Conservation (phyloP, 2,329 filamentous ascomycete genomes). For the Ophiostoma tasmaniense region DNA sequence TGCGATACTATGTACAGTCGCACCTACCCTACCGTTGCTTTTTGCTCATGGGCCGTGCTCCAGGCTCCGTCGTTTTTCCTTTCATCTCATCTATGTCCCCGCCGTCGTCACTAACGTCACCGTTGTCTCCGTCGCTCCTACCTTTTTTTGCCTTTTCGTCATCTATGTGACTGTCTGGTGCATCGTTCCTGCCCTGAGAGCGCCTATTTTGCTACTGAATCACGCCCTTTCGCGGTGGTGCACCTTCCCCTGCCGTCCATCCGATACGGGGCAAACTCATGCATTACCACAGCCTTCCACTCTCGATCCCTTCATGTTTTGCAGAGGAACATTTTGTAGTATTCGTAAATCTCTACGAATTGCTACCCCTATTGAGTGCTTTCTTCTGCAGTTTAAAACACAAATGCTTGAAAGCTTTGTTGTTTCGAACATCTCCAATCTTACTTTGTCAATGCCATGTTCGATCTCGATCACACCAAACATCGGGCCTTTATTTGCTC, state of each 20-base stretch:
- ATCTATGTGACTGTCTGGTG: background rate
- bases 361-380: background rate
- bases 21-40: background rate
- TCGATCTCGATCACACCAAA: background rate
- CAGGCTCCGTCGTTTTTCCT: conserved; percentile 8
- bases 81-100: background rate
- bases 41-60: background rate
- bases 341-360: background rate
- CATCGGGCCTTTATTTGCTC: background rate
- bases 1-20: background rate
- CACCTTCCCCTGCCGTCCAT: background rate
- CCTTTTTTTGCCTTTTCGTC: background rate
- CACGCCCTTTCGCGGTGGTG: background rate
- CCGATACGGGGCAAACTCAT: background rate
- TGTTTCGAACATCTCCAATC: background rate
- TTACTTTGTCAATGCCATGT: background rate
- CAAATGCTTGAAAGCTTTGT: background rate
- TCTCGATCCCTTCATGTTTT: background rate
- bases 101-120: background rate
- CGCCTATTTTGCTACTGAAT: background rate
- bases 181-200: background rate
- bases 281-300: background rate
- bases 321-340: background rate
- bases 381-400: background rate
- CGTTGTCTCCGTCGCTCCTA: background rate